Evolutionary conservation across 805 yeast genomes (phyloP).

Genomic region (Metschnikowia lachancei): DNA sequence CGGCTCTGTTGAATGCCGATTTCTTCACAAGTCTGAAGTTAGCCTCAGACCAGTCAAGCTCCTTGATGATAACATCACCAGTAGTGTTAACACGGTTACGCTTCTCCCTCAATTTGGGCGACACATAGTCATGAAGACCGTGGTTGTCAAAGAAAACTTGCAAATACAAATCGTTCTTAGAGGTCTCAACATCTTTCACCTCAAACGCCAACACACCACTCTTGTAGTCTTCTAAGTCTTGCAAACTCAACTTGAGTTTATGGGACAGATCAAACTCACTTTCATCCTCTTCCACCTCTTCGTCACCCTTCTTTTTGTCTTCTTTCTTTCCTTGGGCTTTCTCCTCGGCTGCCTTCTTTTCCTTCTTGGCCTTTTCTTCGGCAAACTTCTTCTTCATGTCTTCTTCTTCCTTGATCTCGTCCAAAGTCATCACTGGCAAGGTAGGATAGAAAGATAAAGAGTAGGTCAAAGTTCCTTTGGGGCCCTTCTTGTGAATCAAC

Average conservation of each 20-base stretch:
- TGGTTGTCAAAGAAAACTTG: conserved; percentile 76
- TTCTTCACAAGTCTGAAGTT: conserved; percentile 62
- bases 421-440: conserved; percentile 72
- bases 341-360: conserved; percentile 30
- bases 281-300: conserved; percentile 34
- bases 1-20: conserved; percentile 50
- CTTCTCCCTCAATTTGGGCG: conserved; percentile 52
- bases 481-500: conserved; percentile 71
- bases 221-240: conserved; percentile 54
- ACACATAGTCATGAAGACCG: conserved; percentile 60
- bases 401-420: conserved; percentile 55
- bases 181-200: conserved; percentile 55
- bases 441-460: conserved; percentile 80
- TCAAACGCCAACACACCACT: conserved; percentile 78
- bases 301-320: conserved; percentile 36
- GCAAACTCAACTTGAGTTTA: conserved; percentile 51
- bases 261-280: conserved; percentile 23
- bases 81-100: conserved; percentile 39
- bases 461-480: conserved; percentile 77
- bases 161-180: conserved; percentile 57
- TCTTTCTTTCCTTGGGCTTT: conserved; percentile 24
- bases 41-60: conserved; percentile 69
- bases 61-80: conserved; percentile 75
- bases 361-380: conserved; percentile 27
- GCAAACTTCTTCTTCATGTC: conserved; percentile 33